Conservation (phyloP, 345 rosid species). For the Euclidium syriacum region DNA sequence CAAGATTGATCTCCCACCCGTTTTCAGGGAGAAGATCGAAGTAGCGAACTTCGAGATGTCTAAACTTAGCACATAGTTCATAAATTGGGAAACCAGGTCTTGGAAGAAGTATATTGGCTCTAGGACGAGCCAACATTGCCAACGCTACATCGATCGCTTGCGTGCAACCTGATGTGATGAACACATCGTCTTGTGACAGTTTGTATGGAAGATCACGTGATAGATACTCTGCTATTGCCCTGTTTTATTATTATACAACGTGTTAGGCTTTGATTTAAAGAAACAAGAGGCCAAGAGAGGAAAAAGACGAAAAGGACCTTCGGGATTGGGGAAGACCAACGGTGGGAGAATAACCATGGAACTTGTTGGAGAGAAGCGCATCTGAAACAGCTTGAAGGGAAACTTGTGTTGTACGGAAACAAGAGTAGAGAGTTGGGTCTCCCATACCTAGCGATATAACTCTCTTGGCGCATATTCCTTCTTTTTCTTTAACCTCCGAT, state of each 20-base stretch:
- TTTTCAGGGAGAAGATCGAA: slow-evolving; percentile 77
- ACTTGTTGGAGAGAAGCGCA: slow-evolving; percentile 65
- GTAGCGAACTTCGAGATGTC: slow-evolving; percentile 70
- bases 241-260: slow-evolving; percentile 27
- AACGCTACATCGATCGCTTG: slow-evolving; percentile 93
- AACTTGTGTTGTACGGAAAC: slow-evolving; percentile 61
- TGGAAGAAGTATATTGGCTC: slow-evolving; percentile 77
- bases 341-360: slow-evolving; percentile 92
- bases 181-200: slow-evolving; percentile 71
- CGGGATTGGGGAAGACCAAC: slow-evolving; percentile 87
- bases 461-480: slow-evolving; percentile 25
- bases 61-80: slow-evolving; percentile 70
- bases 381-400: slow-evolving; percentile 63
- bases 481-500: slow-evolving; percentile 32
- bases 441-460: slow-evolving; percentile 84
- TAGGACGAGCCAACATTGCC: slow-evolving; percentile 69
- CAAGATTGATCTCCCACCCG: slow-evolving; percentile 85
- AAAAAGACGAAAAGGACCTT: slow-evolving; percentile 45
- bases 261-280: background rate
- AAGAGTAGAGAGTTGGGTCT: slow-evolving; percentile 79
- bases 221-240: slow-evolving; percentile 79
- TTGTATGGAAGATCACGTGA: slow-evolving; percentile 80
- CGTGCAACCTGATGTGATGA: slow-evolving; percentile 86
- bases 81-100: slow-evolving; percentile 93
- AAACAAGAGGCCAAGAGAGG: background rate